phyloP scores from a whole-genome alignment of 495 filamentous ascomycete species.

The Penicillium longicatenatum region DNA sequence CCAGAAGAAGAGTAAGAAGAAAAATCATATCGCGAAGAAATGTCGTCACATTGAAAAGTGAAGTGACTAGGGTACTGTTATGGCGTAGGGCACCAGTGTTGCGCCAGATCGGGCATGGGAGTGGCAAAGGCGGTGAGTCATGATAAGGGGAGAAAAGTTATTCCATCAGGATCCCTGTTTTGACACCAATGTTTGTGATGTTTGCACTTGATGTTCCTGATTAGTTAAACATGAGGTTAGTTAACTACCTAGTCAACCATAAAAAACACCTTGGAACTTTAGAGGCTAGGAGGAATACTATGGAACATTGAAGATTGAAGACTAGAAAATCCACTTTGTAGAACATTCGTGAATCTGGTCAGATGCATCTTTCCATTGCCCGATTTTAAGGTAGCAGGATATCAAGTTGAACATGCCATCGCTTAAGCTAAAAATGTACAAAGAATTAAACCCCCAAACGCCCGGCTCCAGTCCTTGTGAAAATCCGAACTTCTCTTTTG shows the following conservation, averaged over 20 bases:
- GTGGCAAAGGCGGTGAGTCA: not conserved
- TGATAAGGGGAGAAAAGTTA: not conserved
- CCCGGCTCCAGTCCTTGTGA: conserved; percentile 21
- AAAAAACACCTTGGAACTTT: too few species aligned
- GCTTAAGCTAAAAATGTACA: conserved; percentile 18
- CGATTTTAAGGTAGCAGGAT: not conserved
- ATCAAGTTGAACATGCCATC: conserved; percentile 7
- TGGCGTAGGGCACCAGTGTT: not conserved
- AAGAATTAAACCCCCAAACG: conserved; percentile 19
- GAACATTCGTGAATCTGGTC: not conserved
- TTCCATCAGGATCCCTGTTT: not conserved
- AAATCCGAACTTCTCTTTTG: conserved; percentile 14
- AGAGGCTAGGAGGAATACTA: too few species aligned
- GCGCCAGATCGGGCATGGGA: not conserved
- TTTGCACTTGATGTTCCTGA: not conserved
- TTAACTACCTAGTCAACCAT: too few species aligned
- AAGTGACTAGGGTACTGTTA: not conserved
- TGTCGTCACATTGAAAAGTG: not conserved
- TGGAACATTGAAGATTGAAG: not conserved
- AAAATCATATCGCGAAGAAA: not conserved
- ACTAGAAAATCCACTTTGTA: not conserved
- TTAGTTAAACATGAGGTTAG: too few species aligned
- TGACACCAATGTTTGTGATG: not conserved
- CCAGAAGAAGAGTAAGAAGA: not conserved
- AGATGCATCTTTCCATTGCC: not conserved